A percentile compares a stretch with the other conserved stretches of the same genome.
Evolutionary conservation across 2,329 filamentous ascomycete species (phyloP).

Genomic region (Aspergillus aculeatinus): DNA sequence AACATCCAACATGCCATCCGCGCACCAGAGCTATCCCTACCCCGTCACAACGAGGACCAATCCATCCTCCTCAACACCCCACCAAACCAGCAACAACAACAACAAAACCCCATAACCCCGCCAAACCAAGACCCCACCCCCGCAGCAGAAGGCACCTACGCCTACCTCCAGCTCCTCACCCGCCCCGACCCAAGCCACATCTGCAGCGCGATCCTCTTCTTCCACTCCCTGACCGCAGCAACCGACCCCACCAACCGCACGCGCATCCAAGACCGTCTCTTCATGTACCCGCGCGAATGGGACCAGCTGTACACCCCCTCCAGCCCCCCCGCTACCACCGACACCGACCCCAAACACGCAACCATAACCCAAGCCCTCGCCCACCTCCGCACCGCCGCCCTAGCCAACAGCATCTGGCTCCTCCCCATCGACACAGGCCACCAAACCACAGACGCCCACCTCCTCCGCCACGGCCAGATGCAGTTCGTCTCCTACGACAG

Average conservation of each 20-base stretch:
- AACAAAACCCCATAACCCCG: background rate
- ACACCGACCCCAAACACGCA: constrained; percentile 9
- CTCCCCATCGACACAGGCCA: constrained; percentile 44
- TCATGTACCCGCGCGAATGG: constrained; percentile 49
- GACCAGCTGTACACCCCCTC: constrained; percentile 28
- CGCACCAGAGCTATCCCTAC: constrained; percentile 15
- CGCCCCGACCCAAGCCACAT: constrained; percentile 44
- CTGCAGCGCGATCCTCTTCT: constrained; percentile 47
- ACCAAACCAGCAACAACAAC: background rate
- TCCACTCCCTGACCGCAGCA: constrained; percentile 35
- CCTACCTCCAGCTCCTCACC: constrained; percentile 47
- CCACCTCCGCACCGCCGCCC: constrained; percentile 40
- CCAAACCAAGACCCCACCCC: background rate
- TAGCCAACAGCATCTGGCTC: constrained; percentile 42
- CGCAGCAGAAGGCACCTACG: constrained; percentile 31
- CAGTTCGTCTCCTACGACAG: constrained; percentile 46
- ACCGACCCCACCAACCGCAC: constrained; percentile 27
- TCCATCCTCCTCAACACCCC: background rate
- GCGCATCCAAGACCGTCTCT: constrained; percentile 41
- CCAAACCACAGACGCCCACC: constrained; percentile 34
- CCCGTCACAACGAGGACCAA: background rate
- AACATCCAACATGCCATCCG: constrained; percentile 71
- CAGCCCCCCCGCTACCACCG: too few species aligned
- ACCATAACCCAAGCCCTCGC: constrained; percentile 36
- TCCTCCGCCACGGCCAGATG: constrained; percentile 39